Evolutionary conservation across 352 stramenopile genomes (phyloP).

Genomic region (Globisporangium mamillatum): DNA sequence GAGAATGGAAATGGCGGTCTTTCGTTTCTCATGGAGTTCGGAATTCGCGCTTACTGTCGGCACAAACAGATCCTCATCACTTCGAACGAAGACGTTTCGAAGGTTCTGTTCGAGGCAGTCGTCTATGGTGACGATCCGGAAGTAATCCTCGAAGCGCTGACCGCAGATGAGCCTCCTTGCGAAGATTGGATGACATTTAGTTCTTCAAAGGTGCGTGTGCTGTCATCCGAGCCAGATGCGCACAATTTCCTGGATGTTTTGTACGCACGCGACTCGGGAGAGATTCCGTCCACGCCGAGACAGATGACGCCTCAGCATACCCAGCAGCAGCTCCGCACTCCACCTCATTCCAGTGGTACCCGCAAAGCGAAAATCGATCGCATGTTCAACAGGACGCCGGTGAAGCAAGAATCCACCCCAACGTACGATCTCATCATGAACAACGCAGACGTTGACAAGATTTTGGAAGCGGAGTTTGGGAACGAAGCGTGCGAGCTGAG

Average conservation of each 20-base stretch:
- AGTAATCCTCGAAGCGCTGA: conserved; percentile 38
- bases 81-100: conserved; percentile 30
- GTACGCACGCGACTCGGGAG: conserved; percentile 15
- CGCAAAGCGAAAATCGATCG: conserved; percentile 21
- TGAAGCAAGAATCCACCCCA: conserved; percentile 9
- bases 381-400: conserved; percentile 21
- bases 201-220: conserved; percentile 9
- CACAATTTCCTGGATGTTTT: conserved; percentile 21
- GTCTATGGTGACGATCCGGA: conserved; percentile 39
- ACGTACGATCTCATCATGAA: conserved; percentile 30
- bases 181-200: conserved; percentile 48
- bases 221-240: not conserved
- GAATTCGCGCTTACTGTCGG: conserved; percentile 38
- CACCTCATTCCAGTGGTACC: conserved; percentile 8
- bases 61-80: conserved; percentile 31
- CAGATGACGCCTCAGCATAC: not conserved
- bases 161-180: conserved; percentile 29
- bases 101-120: conserved; percentile 32
- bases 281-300: not conserved
- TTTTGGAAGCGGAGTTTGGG: conserved; percentile 29
- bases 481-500: conserved; percentile 22
- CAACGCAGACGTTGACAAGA: conserved; percentile 27
- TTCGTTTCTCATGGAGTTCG: conserved; percentile 33
- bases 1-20: conserved; percentile 17
- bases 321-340: not conserved